Conservation (phyloP, 441 rosid species). For the Gossypium davidsonii region DNA sequence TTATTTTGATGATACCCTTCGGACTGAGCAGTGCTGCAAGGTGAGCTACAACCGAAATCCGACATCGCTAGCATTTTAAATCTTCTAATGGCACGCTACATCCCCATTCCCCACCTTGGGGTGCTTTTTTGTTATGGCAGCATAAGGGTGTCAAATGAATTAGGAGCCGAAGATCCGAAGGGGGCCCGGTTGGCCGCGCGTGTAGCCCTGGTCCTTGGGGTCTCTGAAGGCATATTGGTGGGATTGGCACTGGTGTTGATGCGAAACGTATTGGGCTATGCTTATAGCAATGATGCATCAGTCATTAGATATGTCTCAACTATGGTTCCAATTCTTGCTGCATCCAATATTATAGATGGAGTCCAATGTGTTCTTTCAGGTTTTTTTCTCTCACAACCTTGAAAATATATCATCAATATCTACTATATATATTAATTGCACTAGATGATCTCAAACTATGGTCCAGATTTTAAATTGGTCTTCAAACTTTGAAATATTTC, state of each 20-base stretch:
- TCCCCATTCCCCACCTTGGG: neutral
- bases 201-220: constrained; percentile 25
- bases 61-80: neutral
- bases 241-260: constrained; percentile 26
- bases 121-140: constrained; percentile 18
- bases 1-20: constrained; percentile 59
- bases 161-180: constrained; percentile 40
- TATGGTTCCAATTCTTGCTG: constrained; percentile 41
- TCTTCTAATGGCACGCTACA: neutral
- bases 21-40: constrained; percentile 62
- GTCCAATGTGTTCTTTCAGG: constrained; percentile 49
- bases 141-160: constrained; percentile 51
- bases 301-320: constrained; percentile 31
- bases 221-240: constrained; percentile 28
- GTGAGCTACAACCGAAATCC: constrained; percentile 22
- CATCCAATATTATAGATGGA: constrained; percentile 39
- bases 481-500: no score
- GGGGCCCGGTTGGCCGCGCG: constrained; percentile 33
- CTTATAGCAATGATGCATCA: constrained; percentile 31
- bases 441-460: no score
- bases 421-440: neutral
- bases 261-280: constrained; percentile 41
- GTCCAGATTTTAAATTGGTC: no score
- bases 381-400: neutral
- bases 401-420: neutral